Base-by-base conservation (phyloP, 306 rosid species). In the Purshia tridentata region DNA sequence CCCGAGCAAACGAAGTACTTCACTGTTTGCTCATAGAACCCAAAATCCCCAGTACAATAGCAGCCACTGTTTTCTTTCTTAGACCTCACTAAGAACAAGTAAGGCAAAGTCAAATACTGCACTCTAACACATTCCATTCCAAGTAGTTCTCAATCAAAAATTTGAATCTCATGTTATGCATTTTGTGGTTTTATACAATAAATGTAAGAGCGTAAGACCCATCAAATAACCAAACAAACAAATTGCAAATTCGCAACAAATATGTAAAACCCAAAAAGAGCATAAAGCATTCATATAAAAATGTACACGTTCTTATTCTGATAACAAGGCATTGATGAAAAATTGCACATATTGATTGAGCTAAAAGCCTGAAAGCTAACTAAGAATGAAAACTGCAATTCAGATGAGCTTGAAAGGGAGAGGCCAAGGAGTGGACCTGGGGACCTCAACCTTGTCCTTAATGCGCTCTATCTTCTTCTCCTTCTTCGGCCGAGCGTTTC, bases 391-490 rank as follows among this genome's bases (percentile, higher is more conserved):
- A 20, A 70, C 0, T 16, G 9, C 19, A 23, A 55, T 13, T 14
- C 80, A 93, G 76, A 91, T 86, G 70, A 93, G 97, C 88, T 93
- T 93, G 88, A 93, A 91, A 44, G 98, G 94, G 57, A 93, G 97
- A 78, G 98, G 98, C 98, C 98, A 93, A 76, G 98, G 98, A 73
- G 98, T 88, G 8, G 97, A 91, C 88, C 93, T 88, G 82, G 97
- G 96, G 56, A 93, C 96, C 89, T 93, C 98, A 48, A 87, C 89
- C 85, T 83, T 89, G 78, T 89, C 97, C 84, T 94, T 91, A 61
- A 94, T 85, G 60, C 96, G 96, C 77, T 94, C 92, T 0, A 94
- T 94, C 97, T 46, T 91, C 81, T 91, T 90, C 81, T 94, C 98
- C 81, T 77, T 94, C 85, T 88, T 89, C 3, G 99, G 96, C 77